Base-by-base conservation (phyloP, 1,284 basidiomycete species). In the Apiotrichum montevideense region DNA sequence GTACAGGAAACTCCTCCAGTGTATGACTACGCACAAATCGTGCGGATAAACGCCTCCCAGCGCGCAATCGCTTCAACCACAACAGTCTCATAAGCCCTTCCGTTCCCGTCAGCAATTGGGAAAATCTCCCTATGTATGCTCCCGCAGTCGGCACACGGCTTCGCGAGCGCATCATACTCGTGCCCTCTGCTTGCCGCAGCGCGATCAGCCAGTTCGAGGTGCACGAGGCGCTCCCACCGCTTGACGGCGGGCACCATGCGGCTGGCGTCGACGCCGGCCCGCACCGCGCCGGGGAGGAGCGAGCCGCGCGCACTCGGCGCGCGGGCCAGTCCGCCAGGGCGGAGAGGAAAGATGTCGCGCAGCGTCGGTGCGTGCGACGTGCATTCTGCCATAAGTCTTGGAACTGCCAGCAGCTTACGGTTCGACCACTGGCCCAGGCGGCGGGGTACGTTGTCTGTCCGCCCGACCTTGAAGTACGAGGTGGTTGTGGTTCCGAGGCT, bases 371-470 rank as follows among this genome's bases (percentile, higher is more conserved):
- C 66, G 55, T 76, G 71, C 4, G 68, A 69, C 35, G 63, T 58
- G 59, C 74, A 76, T 61, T 68, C 71, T 72, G 52, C 1, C 10
- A 15, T 69, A 69, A 58, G 70, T 9, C 32, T n/a, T 9, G 29
- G 32, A 45, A 39, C 7, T 13, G 13, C 37, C 13, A 42, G 62
- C 35, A 77, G 58, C 50, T 43, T 33, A 73, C 74, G 70, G 39
- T 66, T 65, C 0, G 66, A 68, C 76, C 76, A 77, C 56, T 77
- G 69, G 11, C 73, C 71, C 2, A 77, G 66, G 1, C 76, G 63
- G 1, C 76, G 64, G 2, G 76, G 72, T 0, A 75, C 74, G 52
- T 76, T 76, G 52, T 77, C 76, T 10, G 73, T 75, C 43, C 76
- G 41, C 9, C 76, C 76, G 9, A 76, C 70, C 52, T 77, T 77